phyloP scores from a whole-genome alignment of 306 rosid species.

The apple (Malus domestica) region DNA sequence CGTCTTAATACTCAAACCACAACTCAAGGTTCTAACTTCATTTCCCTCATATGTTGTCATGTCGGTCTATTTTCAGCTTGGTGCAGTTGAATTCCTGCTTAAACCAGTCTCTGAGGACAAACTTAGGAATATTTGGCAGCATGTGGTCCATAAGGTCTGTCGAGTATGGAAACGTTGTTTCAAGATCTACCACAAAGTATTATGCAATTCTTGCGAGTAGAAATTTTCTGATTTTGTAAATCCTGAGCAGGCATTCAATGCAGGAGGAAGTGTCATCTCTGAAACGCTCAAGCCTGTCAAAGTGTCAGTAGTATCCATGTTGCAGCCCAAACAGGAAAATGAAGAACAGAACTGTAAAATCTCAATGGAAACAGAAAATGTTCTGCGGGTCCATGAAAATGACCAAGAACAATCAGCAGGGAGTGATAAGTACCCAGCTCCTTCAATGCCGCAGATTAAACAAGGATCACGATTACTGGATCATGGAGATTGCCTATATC shows the following conservation, averaged over 20 bases:
- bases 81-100: slow-evolving; percentile 80
- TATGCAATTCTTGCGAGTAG: slow-evolving; percentile 1
- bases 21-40: neutral
- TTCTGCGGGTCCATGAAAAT: slow-evolving; percentile 29
- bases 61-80: slow-evolving; percentile 55
- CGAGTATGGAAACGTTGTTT: slow-evolving; percentile 6
- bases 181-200: neutral
- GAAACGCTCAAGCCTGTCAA: slow-evolving; percentile 57
- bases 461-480: slow-evolving; percentile 68
- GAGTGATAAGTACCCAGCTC: slow-evolving; percentile 89
- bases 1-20: neutral
- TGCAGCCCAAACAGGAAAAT: slow-evolving; percentile 44
- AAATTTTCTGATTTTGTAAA: slow-evolving; percentile 30
- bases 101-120: slow-evolving; percentile 93
- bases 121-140: slow-evolving; percentile 96
- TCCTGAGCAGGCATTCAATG: slow-evolving; percentile 78
- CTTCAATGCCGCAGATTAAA: slow-evolving; percentile 85
- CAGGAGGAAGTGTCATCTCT: slow-evolving; percentile 38
- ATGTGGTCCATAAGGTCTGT: slow-evolving; percentile 95
- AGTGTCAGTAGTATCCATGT: slow-evolving; percentile 48
- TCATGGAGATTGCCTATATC: slow-evolving; percentile 88
- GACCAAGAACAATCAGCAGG: slow-evolving; percentile 48
- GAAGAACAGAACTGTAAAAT: slow-evolving; percentile 20
- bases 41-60: slow-evolving; percentile 11
- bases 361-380: slow-evolving; percentile 33